Evolutionary conservation across 116 monocot genomes (phyloP).

Genomic region (Papilionanthe hybrid): DNA sequence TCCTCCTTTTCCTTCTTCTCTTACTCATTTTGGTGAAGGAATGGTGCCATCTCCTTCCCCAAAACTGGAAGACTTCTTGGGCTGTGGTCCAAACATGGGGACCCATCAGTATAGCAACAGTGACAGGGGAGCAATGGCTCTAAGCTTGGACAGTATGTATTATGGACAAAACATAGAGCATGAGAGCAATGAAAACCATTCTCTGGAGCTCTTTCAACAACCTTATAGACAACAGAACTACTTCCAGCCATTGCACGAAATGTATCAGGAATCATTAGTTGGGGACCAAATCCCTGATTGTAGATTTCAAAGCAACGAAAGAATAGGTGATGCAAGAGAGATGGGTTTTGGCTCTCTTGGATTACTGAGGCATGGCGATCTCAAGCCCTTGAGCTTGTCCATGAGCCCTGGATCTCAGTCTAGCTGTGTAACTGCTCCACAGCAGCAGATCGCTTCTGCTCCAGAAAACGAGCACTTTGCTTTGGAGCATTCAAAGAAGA

Average conservation of each 20-base stretch:
- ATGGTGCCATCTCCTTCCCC: conserved; percentile 74
- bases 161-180: conserved; percentile 42
- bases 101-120: conserved; percentile 48
- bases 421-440: conserved; percentile 58
- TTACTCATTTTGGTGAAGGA: conserved; percentile 36
- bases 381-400: conserved; percentile 73
- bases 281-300: conserved; percentile 26
- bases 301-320: conserved; percentile 1
- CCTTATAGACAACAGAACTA: conserved; percentile 39
- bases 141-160: conserved; percentile 76
- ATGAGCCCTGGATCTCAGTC: conserved; percentile 87
- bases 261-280: conserved; percentile 37
- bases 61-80: conserved; percentile 94
- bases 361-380: conserved; percentile 51
- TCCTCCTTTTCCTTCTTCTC: conserved; percentile 11
- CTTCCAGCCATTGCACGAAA: conserved; percentile 60
- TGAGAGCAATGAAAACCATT: conserved; percentile 18
- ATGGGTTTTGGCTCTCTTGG: conserved; percentile 36
- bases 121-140: conserved; percentile 45
- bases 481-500: conserved; percentile 49
- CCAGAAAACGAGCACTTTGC: conserved; percentile 22
- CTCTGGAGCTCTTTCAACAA: conserved; percentile 33
- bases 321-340: conserved; percentile 14
- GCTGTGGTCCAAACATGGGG: conserved; percentile 78
- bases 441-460: conserved; percentile 35